Conservation (phyloP, 2,329 filamentous ascomycete genomes). For the Penicillium capsulatum region DNA sequence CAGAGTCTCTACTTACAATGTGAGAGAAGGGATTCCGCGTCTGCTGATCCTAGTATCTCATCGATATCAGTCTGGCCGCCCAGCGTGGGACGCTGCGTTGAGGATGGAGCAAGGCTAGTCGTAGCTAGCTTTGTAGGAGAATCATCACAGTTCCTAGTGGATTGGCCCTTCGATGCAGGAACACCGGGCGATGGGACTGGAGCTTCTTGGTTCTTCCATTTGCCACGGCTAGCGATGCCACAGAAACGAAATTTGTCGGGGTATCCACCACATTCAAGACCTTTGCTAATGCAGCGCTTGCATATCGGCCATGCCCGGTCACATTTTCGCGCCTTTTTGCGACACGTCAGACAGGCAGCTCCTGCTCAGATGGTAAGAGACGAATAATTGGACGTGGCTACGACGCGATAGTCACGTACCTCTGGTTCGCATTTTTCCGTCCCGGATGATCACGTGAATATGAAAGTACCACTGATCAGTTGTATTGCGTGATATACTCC, state of each 20-base stretch:
- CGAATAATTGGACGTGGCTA: background rate
- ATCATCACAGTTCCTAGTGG: too few species aligned
- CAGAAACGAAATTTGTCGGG: slow-evolving; percentile 33
- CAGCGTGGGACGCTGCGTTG: too few species aligned
- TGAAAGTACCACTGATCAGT: too few species aligned
- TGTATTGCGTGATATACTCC: too few species aligned
- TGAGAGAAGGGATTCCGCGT: slow-evolving; percentile 18
- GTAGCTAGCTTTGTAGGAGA: background rate
- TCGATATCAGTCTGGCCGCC: too few species aligned
- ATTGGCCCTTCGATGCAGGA: too few species aligned
- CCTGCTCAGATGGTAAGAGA: slow-evolving; percentile 12
- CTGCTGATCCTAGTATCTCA: too few species aligned
- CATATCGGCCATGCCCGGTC: slow-evolving; percentile 30
- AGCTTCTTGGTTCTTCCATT: slow-evolving; percentile 27
- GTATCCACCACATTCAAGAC: slow-evolving; percentile 30
- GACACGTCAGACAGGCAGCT: slow-evolving; percentile 32
- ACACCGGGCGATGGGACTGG: slow-evolving; percentile 5
- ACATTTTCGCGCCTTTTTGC: slow-evolving; percentile 33
- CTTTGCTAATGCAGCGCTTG: slow-evolving; percentile 29
- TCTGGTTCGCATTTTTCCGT: slow-evolving; percentile 4
- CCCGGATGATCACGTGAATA: too few species aligned
- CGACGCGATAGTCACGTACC: background rate
- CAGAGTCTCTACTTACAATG: slow-evolving; percentile 24
- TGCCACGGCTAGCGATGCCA: slow-evolving; percentile 29
- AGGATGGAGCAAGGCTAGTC: too few species aligned